Percentiles rank a stretch among this genome's conserved stretches.
Conservation (phyloP, 2,329 filamentous ascomycete species). For the Zasmidium angulare region DNA sequence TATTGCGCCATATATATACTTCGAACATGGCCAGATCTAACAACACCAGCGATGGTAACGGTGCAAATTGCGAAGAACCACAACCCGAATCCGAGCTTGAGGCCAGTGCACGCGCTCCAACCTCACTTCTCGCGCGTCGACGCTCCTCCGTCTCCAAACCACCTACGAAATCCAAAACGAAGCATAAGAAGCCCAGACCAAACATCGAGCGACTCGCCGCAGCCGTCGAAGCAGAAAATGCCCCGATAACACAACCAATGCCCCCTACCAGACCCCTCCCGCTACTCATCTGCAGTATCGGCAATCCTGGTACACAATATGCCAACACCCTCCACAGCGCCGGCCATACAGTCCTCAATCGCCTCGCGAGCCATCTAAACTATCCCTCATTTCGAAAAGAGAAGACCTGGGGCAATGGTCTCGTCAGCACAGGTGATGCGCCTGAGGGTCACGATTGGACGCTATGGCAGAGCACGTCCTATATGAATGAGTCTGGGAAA, state of each 20-base stretch:
- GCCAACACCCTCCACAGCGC: conserved; percentile 80
- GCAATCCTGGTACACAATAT: conserved; percentile 73
- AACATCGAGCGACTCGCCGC: neutral
- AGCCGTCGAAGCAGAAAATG: neutral
- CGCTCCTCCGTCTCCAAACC: neutral
- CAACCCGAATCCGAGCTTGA: neutral
- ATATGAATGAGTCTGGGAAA: conserved; percentile 83
- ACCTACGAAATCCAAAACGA: neutral
- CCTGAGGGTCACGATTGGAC: conserved; percentile 48
- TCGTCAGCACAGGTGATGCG: conserved; percentile 47
- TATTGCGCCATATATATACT: too few relatives aligned
- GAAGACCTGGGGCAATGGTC: conserved; percentile 48
- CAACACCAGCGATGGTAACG: too few relatives aligned
- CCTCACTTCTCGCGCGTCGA: neutral
- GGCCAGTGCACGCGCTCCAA: neutral
- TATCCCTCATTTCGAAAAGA: conserved; percentile 37
- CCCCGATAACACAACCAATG: conserved; percentile 9
- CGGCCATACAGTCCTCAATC: conserved; percentile 73
- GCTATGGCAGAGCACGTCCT: conserved; percentile 70
- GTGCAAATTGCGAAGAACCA: neutral
- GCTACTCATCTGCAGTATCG: conserved; percentile 81
- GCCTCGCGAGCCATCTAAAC: conserved; percentile 54
- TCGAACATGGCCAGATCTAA: too few relatives aligned
- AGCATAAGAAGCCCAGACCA: neutral
- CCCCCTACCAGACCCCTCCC: conserved; percentile 33